Evolutionary conservation across 768 basidiomycete genomes (phyloP).

Genomic region (Amanita exitialis): DNA sequence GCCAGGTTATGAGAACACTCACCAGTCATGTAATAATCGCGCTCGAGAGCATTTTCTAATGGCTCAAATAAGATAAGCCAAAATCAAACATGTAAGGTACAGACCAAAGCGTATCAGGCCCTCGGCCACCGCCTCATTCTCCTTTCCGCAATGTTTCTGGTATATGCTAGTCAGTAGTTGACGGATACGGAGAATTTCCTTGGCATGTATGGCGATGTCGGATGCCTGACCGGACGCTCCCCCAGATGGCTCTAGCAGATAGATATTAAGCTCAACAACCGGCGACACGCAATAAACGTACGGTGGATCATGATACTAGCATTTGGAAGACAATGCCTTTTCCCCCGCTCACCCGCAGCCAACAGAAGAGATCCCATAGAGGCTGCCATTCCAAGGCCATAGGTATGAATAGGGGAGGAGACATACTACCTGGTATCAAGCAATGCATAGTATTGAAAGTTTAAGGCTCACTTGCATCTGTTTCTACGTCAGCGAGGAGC

Average conservation of each 20-base stretch:
- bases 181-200: slow-evolving; percentile 88
- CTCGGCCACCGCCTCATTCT: slow-evolving; percentile 51
- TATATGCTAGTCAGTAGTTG: slow-evolving; percentile 81
- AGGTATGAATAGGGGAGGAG: slow-evolving; percentile 91
- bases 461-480: slow-evolving; percentile 8
- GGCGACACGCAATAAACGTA: slow-evolving; percentile 23
- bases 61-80: slow-evolving; percentile 16
- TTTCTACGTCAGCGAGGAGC: slow-evolving; percentile 18
- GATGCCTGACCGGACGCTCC: slow-evolving; percentile 93
- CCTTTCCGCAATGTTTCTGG: slow-evolving; percentile 70
- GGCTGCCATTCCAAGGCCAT: slow-evolving; percentile 90
- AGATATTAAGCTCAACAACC: slow-evolving; percentile 1
- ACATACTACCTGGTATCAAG: slow-evolving; percentile 54
- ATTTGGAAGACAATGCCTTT: slow-evolving; percentile 86
- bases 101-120: slow-evolving; percentile 74
- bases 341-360: slow-evolving; percentile 84
- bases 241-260: slow-evolving; percentile 78
- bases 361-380: slow-evolving; percentile 94
- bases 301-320: slow-evolving; percentile 99
- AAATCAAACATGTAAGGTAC: slow-evolving; percentile 15
- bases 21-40: slow-evolving; percentile 96
- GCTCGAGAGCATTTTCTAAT: slow-evolving; percentile 79
- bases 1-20: slow-evolving; percentile 12
- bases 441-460: slow-evolving; percentile 10
- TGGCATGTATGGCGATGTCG: slow-evolving; percentile 96